These are phyloP conservation scores for Tilletia indica DNA, from an alignment of 1,284 basidiomycete genomes.

Conservation along the genomic window DNA sequence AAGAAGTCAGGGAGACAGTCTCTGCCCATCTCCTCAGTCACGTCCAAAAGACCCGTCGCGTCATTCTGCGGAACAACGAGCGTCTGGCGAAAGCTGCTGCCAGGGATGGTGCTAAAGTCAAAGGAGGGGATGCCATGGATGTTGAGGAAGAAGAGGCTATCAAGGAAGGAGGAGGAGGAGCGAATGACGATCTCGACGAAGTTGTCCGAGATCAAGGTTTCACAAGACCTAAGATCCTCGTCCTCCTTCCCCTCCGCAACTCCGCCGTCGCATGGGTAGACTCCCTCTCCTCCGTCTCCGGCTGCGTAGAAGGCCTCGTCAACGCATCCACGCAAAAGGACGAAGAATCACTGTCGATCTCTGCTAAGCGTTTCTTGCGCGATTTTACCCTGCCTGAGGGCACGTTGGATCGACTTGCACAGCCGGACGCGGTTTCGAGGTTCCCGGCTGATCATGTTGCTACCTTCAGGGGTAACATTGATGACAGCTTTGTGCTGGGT, in stretches of 20 bases:
- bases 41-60: conserved; percentile 74
- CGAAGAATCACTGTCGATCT: not conserved
- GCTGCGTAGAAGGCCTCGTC: conserved; percentile 25
- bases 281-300: conserved; percentile 33
- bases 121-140: conserved; percentile 57
- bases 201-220: conserved; percentile 85
- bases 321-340: not conserved
- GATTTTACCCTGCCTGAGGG: conserved; percentile 82
- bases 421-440: conserved; percentile 60
- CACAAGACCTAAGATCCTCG: conserved; percentile 87
- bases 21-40: conserved; percentile 50
- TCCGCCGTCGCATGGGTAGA: conserved; percentile 73
- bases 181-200: conserved; percentile 12
- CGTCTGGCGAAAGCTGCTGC: conserved; percentile 62
- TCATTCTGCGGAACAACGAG: conserved; percentile 92
- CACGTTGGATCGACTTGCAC: conserved; percentile 75
- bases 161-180: not conserved
- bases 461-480: conserved; percentile 93
- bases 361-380: conserved; percentile 66
- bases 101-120: not conserved
- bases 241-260: conserved; percentile 88
- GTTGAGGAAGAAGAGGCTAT: conserved; percentile 28
- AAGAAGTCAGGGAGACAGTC: conserved; percentile 30
- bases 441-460: conserved; percentile 88
- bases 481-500: conserved; percentile 90